Evolutionary conservation across 345 rosid species (phyloP).

Genomic region (Pistacia integerrima): DNA sequence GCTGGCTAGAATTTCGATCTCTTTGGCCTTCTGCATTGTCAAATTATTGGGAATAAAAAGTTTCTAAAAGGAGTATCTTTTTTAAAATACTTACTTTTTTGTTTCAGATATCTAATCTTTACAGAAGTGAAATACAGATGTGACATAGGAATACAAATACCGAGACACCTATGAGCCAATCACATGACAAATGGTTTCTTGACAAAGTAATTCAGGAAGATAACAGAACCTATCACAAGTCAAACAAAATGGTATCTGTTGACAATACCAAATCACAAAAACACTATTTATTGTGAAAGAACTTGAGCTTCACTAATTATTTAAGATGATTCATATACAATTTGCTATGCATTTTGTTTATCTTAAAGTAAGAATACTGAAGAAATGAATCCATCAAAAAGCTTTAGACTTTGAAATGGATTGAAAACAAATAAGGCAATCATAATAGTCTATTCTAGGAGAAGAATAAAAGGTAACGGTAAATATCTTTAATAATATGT

Average conservation of each 20-base stretch:
- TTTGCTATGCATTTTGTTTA: not conserved
- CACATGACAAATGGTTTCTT: not conserved
- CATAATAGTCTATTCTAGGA: no score
- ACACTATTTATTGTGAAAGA: not conserved
- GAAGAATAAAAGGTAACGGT: no score
- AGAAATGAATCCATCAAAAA: not conserved
- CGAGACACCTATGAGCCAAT: not conserved
- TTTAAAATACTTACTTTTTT: no score
- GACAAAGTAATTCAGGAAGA: not conserved
- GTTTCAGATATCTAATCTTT: not conserved
- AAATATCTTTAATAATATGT: no score
- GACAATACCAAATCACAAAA: not conserved
- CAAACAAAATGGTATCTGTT: not conserved
- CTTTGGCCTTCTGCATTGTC: not conserved
- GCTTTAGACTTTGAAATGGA: not conserved
- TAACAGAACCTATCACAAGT: not conserved
- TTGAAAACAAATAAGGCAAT: no score
- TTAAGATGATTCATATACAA: no score
- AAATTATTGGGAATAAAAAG: not conserved
- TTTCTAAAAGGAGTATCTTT: not conserved
- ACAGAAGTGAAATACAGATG: no score
- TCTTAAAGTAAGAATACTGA: not conserved
- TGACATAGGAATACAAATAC: no score
- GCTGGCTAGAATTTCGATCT: not conserved
- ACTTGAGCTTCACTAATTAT: no score